These are phyloP conservation scores for Cryptococcus sp. DNA, from an alignment of 1,284 basidiomycete species.

Conservation along the genomic window DNA sequence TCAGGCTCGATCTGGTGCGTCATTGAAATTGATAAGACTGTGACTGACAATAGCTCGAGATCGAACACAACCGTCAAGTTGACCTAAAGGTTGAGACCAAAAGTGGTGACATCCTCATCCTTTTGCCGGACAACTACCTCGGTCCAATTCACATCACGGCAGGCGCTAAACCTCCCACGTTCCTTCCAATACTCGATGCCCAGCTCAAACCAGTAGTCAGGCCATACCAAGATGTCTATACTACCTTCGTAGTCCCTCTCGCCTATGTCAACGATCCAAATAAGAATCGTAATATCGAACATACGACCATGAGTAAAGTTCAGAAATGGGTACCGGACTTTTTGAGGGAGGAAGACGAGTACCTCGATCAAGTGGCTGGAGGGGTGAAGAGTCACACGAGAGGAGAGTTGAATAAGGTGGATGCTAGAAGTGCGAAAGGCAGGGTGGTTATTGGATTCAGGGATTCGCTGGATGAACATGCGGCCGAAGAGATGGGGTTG, in stretches of 20 bases:
- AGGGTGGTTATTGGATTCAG: constrained; percentile 29
- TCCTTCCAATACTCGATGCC: constrained; percentile 19
- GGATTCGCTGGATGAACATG: constrained; percentile 23
- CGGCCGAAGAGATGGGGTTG: constrained; percentile 17
- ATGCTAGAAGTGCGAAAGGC: constrained; percentile 22
- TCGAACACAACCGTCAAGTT: constrained; percentile 29
- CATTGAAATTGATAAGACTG: neutral
- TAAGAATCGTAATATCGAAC: constrained; percentile 10
- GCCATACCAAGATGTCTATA: constrained; percentile 29
- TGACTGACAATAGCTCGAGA: constrained; percentile 25
- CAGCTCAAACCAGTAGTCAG: constrained; percentile 22
- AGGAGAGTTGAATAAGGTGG: constrained; percentile 26
- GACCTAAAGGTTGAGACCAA: constrained; percentile 33
- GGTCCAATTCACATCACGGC: constrained; percentile 32
- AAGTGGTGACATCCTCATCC: constrained; percentile 34
- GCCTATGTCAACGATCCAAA: constrained; percentile 3
- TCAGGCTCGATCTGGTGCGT: constrained; percentile 39
- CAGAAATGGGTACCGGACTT: constrained; percentile 24
- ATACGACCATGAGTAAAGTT: constrained; percentile 14
- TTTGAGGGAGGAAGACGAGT: constrained; percentile 24
- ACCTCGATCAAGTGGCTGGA: constrained; percentile 23
- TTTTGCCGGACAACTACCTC: constrained; percentile 35
- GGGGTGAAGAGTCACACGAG: constrained; percentile 18
- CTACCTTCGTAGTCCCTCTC: constrained; percentile 30
- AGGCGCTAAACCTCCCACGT: constrained; percentile 15